Conservation (phyloP, 805 yeast genomes). For the Metschnikowia henanensis region DNA sequence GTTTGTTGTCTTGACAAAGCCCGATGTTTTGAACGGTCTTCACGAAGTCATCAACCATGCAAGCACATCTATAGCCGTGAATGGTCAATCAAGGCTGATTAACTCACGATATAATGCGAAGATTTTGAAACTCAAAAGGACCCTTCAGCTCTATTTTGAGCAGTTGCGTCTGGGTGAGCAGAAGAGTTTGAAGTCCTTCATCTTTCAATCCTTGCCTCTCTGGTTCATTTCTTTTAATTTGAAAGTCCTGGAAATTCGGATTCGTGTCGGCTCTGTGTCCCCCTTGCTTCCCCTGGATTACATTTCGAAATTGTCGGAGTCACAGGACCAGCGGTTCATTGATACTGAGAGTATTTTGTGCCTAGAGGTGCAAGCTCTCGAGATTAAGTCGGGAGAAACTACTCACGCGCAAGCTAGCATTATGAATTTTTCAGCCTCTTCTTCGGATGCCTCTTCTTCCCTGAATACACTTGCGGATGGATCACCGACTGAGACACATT, state of each 20-base stretch:
- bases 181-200: background rate
- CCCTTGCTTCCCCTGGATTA: conserved; percentile 30
- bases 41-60: conserved; percentile 28
- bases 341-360: conserved; percentile 18
- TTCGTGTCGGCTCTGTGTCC: conserved; percentile 39
- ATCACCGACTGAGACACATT: conserved; percentile 16
- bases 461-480: conserved; percentile 29
- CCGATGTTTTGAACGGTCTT: conserved; percentile 33
- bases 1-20: conserved; percentile 27
- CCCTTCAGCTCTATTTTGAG: background rate
- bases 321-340: conserved; percentile 12
- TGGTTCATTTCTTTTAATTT: conserved; percentile 33
- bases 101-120: conserved; percentile 28
- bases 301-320: conserved; percentile 22
- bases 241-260: conserved; percentile 14
- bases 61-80: conserved; percentile 24
- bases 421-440: conserved; percentile 1
- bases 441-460: conserved; percentile 22
- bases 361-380: conserved; percentile 5
- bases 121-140: conserved; percentile 13
- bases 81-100: conserved; percentile 28
- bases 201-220: conserved; percentile 29
- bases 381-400: background rate
- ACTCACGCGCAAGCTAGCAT: background rate
- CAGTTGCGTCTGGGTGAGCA: background rate